Evolutionary conservation across 306 rosid species (phyloP).

Genomic region (Corylus americana): DNA sequence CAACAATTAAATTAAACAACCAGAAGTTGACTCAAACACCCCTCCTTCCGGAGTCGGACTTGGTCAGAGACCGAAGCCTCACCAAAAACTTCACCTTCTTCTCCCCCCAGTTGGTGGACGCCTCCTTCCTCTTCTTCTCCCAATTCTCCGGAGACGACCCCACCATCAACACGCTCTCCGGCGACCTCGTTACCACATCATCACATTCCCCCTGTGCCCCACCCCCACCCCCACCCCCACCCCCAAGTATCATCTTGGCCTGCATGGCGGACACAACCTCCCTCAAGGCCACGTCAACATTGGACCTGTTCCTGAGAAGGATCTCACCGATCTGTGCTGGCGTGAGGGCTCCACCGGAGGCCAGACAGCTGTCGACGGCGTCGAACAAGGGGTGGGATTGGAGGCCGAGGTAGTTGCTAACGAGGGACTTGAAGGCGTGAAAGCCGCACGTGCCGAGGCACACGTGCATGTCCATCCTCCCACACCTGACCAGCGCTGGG

Average conservation of each 20-base stretch:
- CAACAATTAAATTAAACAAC: background rate
- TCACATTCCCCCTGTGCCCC: constrained; percentile 41
- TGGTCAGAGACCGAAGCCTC: constrained; percentile 80
- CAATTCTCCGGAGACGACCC: constrained; percentile 85
- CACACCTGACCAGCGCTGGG: constrained; percentile 77
- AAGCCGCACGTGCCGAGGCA: constrained; percentile 74
- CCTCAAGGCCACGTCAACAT: constrained; percentile 65
- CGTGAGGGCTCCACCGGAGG: constrained; percentile 70
- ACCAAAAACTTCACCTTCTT: constrained; percentile 72
- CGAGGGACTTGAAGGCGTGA: constrained; percentile 62
- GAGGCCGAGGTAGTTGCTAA: constrained; percentile 56
- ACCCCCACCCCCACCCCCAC: constrained; percentile 34
- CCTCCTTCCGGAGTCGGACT: constrained; percentile 64
- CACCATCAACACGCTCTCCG: constrained; percentile 72
- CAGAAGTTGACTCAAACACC: constrained; percentile 24
- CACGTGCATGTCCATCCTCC: constrained; percentile 90
- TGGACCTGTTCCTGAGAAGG: constrained; percentile 56
- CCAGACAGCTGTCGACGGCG: constrained; percentile 59
- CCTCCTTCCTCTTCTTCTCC: constrained; percentile 65
- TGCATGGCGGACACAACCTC: constrained; percentile 72
- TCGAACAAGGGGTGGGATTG: constrained; percentile 60
- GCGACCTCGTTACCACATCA: constrained; percentile 46
- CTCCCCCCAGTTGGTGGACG: constrained; percentile 27
- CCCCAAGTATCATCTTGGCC: constrained; percentile 36
- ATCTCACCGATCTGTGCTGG: constrained; percentile 88